Percentiles rank a stretch among this genome's conserved stretches.
phyloP scores from a whole-genome alignment of 768 basidiomycete species.

The Mycena rosella region DNA sequence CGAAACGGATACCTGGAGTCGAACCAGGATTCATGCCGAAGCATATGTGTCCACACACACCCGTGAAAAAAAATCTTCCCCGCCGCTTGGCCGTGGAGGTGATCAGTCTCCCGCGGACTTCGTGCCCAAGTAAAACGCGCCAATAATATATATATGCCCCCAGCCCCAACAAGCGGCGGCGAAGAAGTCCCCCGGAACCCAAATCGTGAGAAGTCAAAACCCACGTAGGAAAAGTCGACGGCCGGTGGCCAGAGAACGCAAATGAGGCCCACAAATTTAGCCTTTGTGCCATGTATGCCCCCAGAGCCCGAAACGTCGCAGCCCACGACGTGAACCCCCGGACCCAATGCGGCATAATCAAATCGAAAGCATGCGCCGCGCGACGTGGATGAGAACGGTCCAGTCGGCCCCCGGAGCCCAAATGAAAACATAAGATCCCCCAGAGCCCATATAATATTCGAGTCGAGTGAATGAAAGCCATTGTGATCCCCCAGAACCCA shows the following conservation, averaged over 20 bases:
- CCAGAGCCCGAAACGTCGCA: not conserved
- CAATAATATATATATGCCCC: not conserved
- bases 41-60: constrained; percentile 15
- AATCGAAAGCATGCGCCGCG: not conserved
- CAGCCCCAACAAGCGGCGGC: not conserved
- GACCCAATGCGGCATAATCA: constrained; percentile 7
- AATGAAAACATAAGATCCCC: not conserved
- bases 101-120: constrained; percentile 15
- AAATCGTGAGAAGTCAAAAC: too few relatives aligned
- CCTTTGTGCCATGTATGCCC: not conserved
- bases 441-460: constrained; percentile 4
- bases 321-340: not conserved
- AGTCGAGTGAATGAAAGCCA: constrained; percentile 5
- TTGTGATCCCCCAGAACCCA: constrained; percentile 14
- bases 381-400: constrained; percentile 11
- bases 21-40: constrained; percentile 11
- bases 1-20: constrained; percentile 9
- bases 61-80: constrained; percentile 1
- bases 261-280: constrained; percentile 4
- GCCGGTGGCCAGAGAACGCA: not conserved
- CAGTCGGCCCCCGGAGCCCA: constrained; percentile 3
- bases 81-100: constrained; percentile 10
- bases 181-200: constrained; percentile 8
- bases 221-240: not conserved
- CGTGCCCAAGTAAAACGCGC: not conserved